phyloP scores from a whole-genome alignment of 257 asterid species.

The Fraxinus americana region DNA sequence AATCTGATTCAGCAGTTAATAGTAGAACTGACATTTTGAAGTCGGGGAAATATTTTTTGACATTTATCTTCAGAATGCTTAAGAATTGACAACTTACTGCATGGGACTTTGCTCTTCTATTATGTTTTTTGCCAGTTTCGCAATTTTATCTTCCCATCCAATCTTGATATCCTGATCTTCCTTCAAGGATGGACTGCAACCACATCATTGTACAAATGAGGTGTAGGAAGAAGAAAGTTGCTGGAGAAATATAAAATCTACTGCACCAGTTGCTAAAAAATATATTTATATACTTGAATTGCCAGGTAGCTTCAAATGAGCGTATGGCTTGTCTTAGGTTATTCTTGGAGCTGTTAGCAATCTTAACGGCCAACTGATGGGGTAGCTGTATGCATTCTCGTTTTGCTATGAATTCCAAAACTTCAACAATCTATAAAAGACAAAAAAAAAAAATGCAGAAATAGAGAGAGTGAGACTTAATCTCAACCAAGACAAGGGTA shows the following conservation, averaged over 20 bases:
- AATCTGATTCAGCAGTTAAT: too few relatives aligned
- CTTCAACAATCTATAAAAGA: constrained; percentile 56
- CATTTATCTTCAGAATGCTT: not conserved
- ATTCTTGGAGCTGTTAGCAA: constrained; percentile 67
- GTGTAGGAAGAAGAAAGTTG: constrained; percentile 28
- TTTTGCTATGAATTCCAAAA: constrained; percentile 65
- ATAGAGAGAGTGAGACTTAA: not conserved
- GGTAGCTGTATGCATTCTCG: constrained; percentile 62
- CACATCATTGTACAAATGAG: constrained; percentile 30
- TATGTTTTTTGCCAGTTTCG: constrained; percentile 62
- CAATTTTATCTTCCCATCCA: constrained; percentile 88
- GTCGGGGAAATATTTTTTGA: too few relatives aligned
- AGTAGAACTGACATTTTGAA: not conserved
- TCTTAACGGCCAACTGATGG: constrained; percentile 49
- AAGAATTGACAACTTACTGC: constrained; percentile 52
- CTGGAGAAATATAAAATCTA: not conserved
- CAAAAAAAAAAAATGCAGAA: not conserved
- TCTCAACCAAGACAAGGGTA: constrained; percentile 19
- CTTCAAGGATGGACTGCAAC: constrained; percentile 44
- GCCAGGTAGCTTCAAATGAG: constrained; percentile 87
- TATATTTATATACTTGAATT: constrained; percentile 38
- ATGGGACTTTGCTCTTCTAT: constrained; percentile 80
- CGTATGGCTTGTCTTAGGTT: constrained; percentile 86
- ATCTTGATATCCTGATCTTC: constrained; percentile 70
- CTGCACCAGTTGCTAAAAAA: not conserved